A percentile compares a stretch with the other conserved stretches of the same genome.
These are phyloP conservation scores for Dendrocalamus latiflorus DNA, from an alignment of 202 grass and related monocot genomes.

Conservation along the genomic window DNA sequence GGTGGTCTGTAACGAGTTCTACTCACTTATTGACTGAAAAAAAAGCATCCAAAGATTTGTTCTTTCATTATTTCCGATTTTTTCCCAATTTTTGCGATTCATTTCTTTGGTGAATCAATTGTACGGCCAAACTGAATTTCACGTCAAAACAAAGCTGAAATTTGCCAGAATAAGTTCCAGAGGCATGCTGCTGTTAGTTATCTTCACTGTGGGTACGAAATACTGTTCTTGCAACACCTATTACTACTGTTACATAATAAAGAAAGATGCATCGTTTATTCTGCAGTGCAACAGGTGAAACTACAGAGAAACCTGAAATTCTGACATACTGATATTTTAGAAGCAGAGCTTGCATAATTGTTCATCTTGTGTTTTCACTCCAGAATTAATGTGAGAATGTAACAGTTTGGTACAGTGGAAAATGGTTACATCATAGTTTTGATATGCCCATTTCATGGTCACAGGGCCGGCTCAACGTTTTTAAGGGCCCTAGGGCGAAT, in stretches of 20 bases:
- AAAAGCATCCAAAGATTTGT: slow-evolving; percentile 38
- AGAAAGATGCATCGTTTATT: not conserved
- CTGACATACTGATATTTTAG: not conserved
- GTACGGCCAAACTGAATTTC: slow-evolving; percentile 24
- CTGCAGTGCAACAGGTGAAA: not conserved
- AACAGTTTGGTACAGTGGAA: not conserved
- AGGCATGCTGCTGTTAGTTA: not conserved
- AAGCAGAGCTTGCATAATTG: not conserved
- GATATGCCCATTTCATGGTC: not conserved
- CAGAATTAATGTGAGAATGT: no score
- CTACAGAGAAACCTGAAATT: not conserved
- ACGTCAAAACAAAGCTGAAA: not conserved
- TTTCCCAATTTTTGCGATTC: slow-evolving; percentile 45
- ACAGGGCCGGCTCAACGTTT: no score
- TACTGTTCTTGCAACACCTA: not conserved
- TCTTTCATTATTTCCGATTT: slow-evolving; percentile 58
- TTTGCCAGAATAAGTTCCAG: slow-evolving; percentile 11
- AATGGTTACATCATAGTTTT: not conserved
- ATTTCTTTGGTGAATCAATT: slow-evolving; percentile 31
- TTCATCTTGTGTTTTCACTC: not conserved
- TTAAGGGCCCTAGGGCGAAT: no score
- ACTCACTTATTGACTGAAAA: slow-evolving; percentile 43
- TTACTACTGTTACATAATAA: not conserved
- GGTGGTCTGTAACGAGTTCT: slow-evolving; percentile 15
- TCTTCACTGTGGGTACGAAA: not conserved